Base-by-base conservation (phyloP, 148 eudicot species). In the Tetragonia tetragonoides region DNA sequence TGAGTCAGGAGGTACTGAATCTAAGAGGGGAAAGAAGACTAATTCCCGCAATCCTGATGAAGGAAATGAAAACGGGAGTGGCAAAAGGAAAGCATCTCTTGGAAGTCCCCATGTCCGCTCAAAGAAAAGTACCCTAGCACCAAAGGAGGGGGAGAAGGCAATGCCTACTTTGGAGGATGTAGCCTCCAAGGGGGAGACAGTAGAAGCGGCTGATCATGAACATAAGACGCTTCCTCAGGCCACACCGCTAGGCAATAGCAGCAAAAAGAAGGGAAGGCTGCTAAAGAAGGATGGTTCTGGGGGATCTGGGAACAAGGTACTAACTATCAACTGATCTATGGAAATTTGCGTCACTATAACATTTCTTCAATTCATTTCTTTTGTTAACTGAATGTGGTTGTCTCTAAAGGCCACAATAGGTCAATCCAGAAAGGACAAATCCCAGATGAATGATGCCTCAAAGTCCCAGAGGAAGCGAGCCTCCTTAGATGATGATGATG, bases 281-380 rank as follows among this genome's bases (percentile, higher is more conserved):
- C 63, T 49, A 16, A 81, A 79, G 81, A 83, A 73, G 78, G 85
- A 75, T 40, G 68, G 39, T 44, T 56, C 69, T 51, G 78, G 72
- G 77, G 84, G 78, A 64, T 81, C 89, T 75, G 75, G 84, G 67
- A 82, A 73, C 76, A 84, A 86, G 89, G 85, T 83, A 84, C 62
- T 61, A 39, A 61, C 14, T 64, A 39, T 49, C 38, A 23, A 18
- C 63, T 62, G 37, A 10, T 80, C 16, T n/a, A 56, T 20, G 9
- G 21, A 56, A 28, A 59, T 65, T 34, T 49, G 5, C n/a, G 56
- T 47, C 54, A n/a, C 46, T 24, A 14, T 51, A 65, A 49, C 11
- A 49, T 71, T 69, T 73, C 57, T 4, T 53, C 38, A 66, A 23
- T 49, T 77, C n/a, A 15, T 60, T 46, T 67, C 38, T 37, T 2